These are phyloP conservation scores for Phytopythium boreale DNA, from an alignment of 352 stramenopile genomes.

Conservation along the genomic window DNA sequence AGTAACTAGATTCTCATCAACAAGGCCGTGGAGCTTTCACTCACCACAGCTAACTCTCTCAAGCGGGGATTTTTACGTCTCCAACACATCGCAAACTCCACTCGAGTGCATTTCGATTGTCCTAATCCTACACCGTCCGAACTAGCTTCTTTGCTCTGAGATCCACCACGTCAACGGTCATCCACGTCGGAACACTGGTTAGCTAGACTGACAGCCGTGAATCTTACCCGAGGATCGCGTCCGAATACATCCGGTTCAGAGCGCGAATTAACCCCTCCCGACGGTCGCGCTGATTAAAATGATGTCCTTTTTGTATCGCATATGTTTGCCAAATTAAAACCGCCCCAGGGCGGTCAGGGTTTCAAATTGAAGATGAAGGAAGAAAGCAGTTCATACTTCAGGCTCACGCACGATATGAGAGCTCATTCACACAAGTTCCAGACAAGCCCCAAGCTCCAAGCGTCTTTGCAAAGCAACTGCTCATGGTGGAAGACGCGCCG, in stretches of 20 bases:
- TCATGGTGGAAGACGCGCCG: conserved; percentile 14
- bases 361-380: background rate
- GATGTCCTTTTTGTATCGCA: background rate
- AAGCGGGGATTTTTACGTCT: no score
- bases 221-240: background rate
- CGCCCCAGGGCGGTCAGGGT: no score
- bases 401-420: background rate
- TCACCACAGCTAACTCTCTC: no score
- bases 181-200: no score
- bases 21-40: background rate
- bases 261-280: background rate
- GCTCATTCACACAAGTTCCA: background rate
- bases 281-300: background rate
- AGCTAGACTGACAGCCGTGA: no score
- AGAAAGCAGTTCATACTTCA: background rate
- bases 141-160: no score
- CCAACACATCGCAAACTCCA: no score
- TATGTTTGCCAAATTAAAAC: background rate
- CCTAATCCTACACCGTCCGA: no score
- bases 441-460: background rate
- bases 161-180: no score
- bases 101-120: no score
- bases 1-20: background rate
- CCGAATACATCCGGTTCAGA: background rate
- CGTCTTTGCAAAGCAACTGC: background rate